Conservation (phyloP, 257 asterid genomes). For the Solanum chilense region DNA sequence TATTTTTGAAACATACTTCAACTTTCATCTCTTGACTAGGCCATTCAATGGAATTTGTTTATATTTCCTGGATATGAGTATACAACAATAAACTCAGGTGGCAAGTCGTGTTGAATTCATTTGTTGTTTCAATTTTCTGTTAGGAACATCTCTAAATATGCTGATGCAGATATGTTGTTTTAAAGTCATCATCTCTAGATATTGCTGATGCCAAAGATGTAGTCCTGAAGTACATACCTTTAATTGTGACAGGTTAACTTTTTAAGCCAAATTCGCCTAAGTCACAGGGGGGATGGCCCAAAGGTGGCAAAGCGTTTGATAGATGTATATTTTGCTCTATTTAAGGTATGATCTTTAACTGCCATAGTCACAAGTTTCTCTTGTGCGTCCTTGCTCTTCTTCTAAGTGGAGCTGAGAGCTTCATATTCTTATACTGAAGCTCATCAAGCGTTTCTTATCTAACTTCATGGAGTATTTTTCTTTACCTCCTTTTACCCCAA, state of each 20-base stretch:
- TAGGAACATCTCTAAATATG: not conserved
- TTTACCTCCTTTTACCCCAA: not conserved
- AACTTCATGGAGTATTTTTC: not conserved
- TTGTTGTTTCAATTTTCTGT: not conserved
- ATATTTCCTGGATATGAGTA: not conserved
- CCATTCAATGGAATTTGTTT: not conserved
- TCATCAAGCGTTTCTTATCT: not conserved
- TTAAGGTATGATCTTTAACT: slow-evolving; percentile 49
- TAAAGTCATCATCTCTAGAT: not conserved
- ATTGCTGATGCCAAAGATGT: not conserved
- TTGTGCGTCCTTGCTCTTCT: not conserved
- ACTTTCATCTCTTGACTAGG: not conserved
- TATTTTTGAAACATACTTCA: not conserved
- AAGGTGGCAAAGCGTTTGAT: slow-evolving; percentile 85
- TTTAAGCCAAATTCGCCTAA: slow-evolving; percentile 73
- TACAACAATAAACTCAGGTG: not conserved
- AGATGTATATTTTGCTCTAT: slow-evolving; percentile 88
- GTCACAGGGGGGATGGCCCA: slow-evolving; percentile 90
- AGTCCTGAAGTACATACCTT: not conserved
- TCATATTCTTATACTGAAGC: not conserved
- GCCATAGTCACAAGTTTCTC: not conserved
- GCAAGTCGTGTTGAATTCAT: not conserved
- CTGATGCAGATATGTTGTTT: not conserved
- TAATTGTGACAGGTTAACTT: slow-evolving; percentile 60
- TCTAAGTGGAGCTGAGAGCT: not conserved